Evolutionary conservation across 2,329 filamentous ascomycete genomes (phyloP), one percentile per base, ranked within the genome.

Genomic region (Arthrobotrys conoides): DNA sequence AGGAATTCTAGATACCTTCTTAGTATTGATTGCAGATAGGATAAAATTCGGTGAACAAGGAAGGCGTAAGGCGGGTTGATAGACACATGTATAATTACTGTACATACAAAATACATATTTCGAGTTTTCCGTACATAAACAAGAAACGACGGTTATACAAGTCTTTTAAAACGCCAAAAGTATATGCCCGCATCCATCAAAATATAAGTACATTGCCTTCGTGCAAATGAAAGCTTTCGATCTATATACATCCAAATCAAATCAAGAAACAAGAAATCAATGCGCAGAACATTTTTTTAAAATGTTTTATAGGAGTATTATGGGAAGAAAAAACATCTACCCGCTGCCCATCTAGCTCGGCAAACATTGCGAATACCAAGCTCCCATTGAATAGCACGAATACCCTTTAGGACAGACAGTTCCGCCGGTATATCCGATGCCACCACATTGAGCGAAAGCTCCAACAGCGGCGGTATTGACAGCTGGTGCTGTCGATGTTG

Each of bases 391-490:
- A 3, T 61, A 61, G 27, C 69, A 71, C 4, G 38, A 36, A 18
- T 76, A 73, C 4, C 80, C 80, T 3, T 51, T 33, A 10, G 69
- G 76, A 55, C 81, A 82, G 22, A 64, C 69, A 1, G 63, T 81
- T 18, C 48, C 12, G 6, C 80, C 81, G 18, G 73, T 80, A 49
- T 63, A 81, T 4, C 73, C 68, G 14, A 33, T 67, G 53, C 81
- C 80, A 49, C 81, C 80, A 63, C 80, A 79, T 38, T 79, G 72
- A 16, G 24, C 75, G 36, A 51, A 76, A 67, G 66, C 38, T 33
- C 81, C 82, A 6, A 59, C 48, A 5, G 64, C 57, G 14, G 48
- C 33, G 4, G 68, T 71, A 5, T 55, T 70, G 10, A 61, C 27
- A n/a, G 66, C 20, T 14, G 66, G 18, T 22, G 66, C 55, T 6